Evolutionary conservation across 768 basidiomycete species (phyloP).

Genomic region (Russula olivacea): DNA sequence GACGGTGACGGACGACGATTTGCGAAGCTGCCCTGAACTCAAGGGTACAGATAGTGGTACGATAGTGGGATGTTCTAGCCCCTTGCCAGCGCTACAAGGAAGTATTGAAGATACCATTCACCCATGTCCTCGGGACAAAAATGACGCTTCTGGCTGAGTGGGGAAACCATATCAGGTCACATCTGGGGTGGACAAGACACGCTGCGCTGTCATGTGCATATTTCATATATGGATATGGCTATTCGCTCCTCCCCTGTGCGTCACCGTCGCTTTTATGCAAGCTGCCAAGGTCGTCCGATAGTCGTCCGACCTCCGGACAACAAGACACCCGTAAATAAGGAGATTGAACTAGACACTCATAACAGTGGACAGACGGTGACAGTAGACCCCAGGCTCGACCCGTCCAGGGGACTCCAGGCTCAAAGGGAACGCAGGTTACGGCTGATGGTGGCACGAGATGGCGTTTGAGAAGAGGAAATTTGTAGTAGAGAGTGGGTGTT

Average conservation of each 20-base stretch:
- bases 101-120: constrained; percentile 5
- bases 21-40: constrained; percentile 16
- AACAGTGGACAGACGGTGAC: background rate
- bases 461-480: constrained; percentile 1
- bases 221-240: constrained; percentile 4
- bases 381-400: background rate
- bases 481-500: constrained; percentile 16
- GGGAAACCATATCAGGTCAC: constrained; percentile 12
- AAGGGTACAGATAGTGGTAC: constrained; percentile 16
- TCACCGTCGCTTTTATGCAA: background rate
- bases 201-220: constrained; percentile 5
- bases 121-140: constrained; percentile 5
- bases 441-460: constrained; percentile 9
- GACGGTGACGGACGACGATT: constrained; percentile 4
- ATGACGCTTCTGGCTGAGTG: constrained; percentile 7
- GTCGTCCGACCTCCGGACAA: background rate
- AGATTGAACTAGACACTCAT: background rate
- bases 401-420: background rate
- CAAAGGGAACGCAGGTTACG: background rate
- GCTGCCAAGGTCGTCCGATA: background rate
- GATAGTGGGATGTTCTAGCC: constrained; percentile 19
- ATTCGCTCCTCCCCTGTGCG: constrained; percentile 5
- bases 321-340: background rate
- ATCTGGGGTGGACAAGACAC: constrained; percentile 11
- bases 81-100: constrained; percentile 20